Evolutionary conservation across 805 yeast genomes (phyloP).

Genomic region (Helenozyma rhizophorensis): DNA sequence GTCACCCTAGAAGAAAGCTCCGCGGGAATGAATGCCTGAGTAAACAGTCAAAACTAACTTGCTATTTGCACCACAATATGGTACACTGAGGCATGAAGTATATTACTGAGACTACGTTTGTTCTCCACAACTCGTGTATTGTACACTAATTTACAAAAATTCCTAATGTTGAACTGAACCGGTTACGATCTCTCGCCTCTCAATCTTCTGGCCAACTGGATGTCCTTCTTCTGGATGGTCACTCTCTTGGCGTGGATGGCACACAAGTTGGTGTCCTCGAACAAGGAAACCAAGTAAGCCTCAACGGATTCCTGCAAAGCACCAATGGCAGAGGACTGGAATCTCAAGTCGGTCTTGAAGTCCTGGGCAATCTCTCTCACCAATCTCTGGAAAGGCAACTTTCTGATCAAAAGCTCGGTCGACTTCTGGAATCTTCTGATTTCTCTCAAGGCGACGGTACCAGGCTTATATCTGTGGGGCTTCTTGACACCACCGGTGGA

Average conservation of each 20-base stretch:
- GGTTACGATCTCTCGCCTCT: constrained; percentile 41
- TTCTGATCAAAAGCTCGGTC: constrained; percentile 43
- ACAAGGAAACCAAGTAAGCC: constrained; percentile 43
- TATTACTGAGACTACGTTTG: not conserved
- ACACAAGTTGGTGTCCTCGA: constrained; percentile 46
- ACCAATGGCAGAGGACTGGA: constrained; percentile 44
- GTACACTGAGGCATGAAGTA: not conserved
- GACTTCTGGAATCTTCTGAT: constrained; percentile 45
- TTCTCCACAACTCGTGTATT: constrained; percentile 9
- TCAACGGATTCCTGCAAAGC: constrained; percentile 46
- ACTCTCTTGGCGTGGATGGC: constrained; percentile 47
- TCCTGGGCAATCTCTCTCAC: constrained; percentile 46
- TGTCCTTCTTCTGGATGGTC: constrained; percentile 44
- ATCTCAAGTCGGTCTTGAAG: constrained; percentile 43
- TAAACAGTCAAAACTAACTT: not conserved
- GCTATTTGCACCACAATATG: not conserved
- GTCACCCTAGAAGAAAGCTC: not conserved
- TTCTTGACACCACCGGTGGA: constrained; percentile 44
- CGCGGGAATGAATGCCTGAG: not conserved
- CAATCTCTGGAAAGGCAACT: constrained; percentile 45
- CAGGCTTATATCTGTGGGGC: constrained; percentile 48
- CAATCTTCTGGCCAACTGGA: constrained; percentile 45
- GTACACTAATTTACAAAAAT: constrained; percentile 16
- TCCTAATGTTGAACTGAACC: constrained; percentile 1
- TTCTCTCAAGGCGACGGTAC: constrained; percentile 47